phyloP scores from a whole-genome alignment of 768 basidiomycete species.

The Kondoa subrosea region DNA sequence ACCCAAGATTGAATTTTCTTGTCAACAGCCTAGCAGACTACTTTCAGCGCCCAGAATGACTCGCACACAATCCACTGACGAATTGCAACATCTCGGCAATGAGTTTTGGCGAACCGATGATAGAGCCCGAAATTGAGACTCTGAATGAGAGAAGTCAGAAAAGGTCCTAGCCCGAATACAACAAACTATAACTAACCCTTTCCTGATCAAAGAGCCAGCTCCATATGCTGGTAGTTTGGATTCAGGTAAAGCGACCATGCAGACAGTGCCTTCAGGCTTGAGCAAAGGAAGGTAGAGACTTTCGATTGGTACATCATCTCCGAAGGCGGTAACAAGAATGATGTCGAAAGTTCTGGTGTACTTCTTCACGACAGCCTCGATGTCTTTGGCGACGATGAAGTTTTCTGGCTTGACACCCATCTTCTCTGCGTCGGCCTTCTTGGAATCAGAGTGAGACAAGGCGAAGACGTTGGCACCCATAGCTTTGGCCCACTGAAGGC shows the following conservation, averaged over 20 bases:
- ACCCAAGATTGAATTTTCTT: constrained; percentile 42
- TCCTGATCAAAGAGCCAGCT: background rate
- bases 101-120: constrained; percentile 18
- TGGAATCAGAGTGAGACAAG: constrained; percentile 22
- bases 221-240: background rate
- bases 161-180: too few species aligned
- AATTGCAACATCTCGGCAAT: constrained; percentile 46
- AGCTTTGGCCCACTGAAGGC: constrained; percentile 22
- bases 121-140: too few species aligned
- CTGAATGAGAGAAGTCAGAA: too few species aligned
- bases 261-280: background rate
- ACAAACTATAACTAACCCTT: background rate
- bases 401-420: constrained; percentile 44
- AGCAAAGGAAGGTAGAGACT: background rate
- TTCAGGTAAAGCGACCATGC: background rate
- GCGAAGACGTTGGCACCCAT: constrained; percentile 28
- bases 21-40: too few species aligned
- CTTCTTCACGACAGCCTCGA: background rate
- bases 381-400: constrained; percentile 39
- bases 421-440: constrained; percentile 44
- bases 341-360: background rate
- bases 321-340: background rate
- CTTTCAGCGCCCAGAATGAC: too few species aligned
- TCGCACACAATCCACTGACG: too few species aligned
- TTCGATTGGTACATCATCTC: background rate